These are phyloP conservation scores for Salvia rosmarinus DNA, from an alignment of 257 asterid genomes.

Conservation along the genomic window DNA sequence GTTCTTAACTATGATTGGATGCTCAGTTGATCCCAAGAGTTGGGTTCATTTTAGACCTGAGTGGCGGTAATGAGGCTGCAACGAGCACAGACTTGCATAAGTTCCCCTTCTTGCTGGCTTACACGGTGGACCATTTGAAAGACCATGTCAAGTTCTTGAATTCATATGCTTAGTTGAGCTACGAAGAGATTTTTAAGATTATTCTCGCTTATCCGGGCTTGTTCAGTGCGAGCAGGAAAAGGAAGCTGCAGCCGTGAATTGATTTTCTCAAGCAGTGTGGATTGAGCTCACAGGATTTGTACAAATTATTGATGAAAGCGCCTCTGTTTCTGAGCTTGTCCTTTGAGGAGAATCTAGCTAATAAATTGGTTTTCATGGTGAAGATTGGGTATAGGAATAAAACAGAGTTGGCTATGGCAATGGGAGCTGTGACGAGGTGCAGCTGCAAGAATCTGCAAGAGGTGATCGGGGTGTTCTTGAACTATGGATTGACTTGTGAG, in stretches of 20 bases:
- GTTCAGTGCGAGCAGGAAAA: conserved; percentile 78
- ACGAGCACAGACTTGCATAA: conserved; percentile 60
- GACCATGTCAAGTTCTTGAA: conserved; percentile 79
- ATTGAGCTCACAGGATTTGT: conserved; percentile 65
- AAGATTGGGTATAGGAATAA: conserved; percentile 68
- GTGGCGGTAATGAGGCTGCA: conserved; percentile 63
- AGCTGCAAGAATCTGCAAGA: conserved; percentile 86
- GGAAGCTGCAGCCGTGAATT: conserved; percentile 81
- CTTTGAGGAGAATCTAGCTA: conserved; percentile 66
- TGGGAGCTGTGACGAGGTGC: conserved; percentile 93
- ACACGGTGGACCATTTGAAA: conserved; percentile 67
- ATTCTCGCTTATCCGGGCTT: conserved; percentile 69
- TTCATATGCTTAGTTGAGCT: conserved; percentile 70
- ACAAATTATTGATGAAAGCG: conserved; percentile 68
- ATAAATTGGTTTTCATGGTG: conserved; percentile 68
- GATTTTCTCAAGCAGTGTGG: conserved; percentile 83
- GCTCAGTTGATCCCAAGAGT: conserved; percentile 76
- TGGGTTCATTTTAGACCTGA: conserved; percentile 61
- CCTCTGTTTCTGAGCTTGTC: conserved; percentile 81
- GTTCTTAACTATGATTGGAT: conserved; percentile 69
- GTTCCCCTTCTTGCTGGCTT: conserved; percentile 72
- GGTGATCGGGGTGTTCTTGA: conserved; percentile 64
- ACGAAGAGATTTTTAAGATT: conserved; percentile 68
- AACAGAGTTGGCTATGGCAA: conserved; percentile 77
- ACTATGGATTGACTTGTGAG: conserved; percentile 70